These are phyloP conservation scores for Phialophora tarda DNA, from an alignment of 2,329 filamentous ascomycete species.

Conservation along the genomic window DNA sequence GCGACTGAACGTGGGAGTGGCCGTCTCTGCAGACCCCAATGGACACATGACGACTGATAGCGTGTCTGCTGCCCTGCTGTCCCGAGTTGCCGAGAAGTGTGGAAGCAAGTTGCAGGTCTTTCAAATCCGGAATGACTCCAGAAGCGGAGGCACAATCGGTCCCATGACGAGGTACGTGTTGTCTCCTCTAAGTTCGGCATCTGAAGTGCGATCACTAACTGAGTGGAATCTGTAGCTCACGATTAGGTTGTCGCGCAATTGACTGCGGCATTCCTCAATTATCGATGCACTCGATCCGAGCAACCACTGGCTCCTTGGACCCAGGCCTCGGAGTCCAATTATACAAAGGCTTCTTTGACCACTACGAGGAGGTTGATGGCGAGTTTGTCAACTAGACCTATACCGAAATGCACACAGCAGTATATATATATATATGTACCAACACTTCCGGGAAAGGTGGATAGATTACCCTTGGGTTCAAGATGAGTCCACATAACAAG, in stretches of 20 bases:
- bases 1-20: slow-evolving; percentile 84
- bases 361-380: slow-evolving; percentile 81
- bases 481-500: background rate
- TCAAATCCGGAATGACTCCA: slow-evolving; percentile 90
- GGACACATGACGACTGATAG: slow-evolving; percentile 96
- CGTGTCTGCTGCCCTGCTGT: slow-evolving; percentile 79
- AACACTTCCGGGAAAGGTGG: background rate
- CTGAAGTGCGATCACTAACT: slow-evolving; percentile 1
- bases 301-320: slow-evolving; percentile 83
- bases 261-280: slow-evolving; percentile 90
- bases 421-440: background rate
- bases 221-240: slow-evolving; percentile 57
- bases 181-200: background rate
- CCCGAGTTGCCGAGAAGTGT: slow-evolving; percentile 75
- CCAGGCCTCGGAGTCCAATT: slow-evolving; percentile 86
- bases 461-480: background rate
- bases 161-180: slow-evolving; percentile 67
- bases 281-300: slow-evolving; percentile 91
- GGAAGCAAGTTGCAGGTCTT: slow-evolving; percentile 80
- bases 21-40: slow-evolving; percentile 80
- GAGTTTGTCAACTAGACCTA: slow-evolving; percentile 64
- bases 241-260: slow-evolving; percentile 79
- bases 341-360: slow-evolving; percentile 87
- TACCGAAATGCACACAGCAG: background rate
- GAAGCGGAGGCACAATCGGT: slow-evolving; percentile 92